Percentiles rank a stretch among this genome's conserved stretches.
Conservation (phyloP, 371 early-diverging fungal species). For the Homolaphlyctis polyrhiza region DNA sequence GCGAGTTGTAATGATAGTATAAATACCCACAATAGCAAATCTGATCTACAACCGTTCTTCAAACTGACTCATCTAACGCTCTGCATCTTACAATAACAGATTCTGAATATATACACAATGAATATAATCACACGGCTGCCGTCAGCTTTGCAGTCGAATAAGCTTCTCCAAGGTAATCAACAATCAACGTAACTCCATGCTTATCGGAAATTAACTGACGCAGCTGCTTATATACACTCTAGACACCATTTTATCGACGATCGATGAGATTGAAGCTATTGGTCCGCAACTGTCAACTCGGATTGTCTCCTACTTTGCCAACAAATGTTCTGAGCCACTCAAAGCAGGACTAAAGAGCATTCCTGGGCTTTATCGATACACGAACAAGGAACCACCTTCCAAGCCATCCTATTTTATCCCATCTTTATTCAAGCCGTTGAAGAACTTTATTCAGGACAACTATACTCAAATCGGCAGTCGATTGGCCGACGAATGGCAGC, state of each 20-base stretch:
- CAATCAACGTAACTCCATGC: not conserved
- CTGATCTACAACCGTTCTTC: too few relatives aligned
- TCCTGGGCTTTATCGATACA: constrained; percentile 48
- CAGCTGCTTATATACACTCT: not conserved
- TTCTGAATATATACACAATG: not conserved
- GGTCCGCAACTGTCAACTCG: constrained; percentile 41
- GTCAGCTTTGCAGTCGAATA: too few relatives aligned
- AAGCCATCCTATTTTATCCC: constrained; percentile 61
- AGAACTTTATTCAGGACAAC: constrained; percentile 35
- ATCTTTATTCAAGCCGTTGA: constrained; percentile 50
- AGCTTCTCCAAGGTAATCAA: constrained; percentile 7
- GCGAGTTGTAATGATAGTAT: too few relatives aligned
- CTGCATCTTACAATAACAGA: too few relatives aligned
- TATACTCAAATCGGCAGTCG: constrained; percentile 17
- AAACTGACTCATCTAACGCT: too few relatives aligned
- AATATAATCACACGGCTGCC: constrained; percentile 7
- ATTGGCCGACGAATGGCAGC: constrained; percentile 25
- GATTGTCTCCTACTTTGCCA: constrained; percentile 42
- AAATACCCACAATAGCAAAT: too few relatives aligned
- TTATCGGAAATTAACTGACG: not conserved
- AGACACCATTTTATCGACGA: constrained; percentile 10
- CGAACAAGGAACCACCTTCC: constrained; percentile 49
- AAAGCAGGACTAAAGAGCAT: constrained; percentile 38
- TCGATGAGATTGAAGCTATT: constrained; percentile 7
- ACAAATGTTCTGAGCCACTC: constrained; percentile 51